phyloP scores from a whole-genome alignment of 2,329 filamentous ascomycete genomes.

The Gyromitra esculenta region DNA sequence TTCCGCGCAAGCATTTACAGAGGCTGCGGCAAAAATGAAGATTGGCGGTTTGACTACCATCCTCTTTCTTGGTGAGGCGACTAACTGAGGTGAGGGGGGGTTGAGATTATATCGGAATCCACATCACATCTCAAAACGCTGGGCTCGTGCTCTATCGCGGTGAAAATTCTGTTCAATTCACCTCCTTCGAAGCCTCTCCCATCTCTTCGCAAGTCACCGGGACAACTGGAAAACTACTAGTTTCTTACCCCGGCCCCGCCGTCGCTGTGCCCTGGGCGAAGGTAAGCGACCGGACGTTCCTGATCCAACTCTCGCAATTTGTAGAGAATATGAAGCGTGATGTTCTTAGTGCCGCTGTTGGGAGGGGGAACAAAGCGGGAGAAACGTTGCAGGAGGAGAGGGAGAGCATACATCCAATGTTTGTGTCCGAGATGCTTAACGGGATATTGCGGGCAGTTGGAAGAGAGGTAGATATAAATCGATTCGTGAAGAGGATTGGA shows the following conservation, averaged over 20 bases:
- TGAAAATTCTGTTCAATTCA: conserved; percentile 58
- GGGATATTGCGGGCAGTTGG: conserved; percentile 63
- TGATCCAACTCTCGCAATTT: conserved; percentile 46
- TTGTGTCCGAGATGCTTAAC: conserved; percentile 67
- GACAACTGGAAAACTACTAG: conserved; percentile 61
- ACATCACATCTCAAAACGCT: conserved; percentile 64
- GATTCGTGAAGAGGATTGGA: conserved; percentile 65
- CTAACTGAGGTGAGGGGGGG: background rate
- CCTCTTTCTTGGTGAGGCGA: background rate
- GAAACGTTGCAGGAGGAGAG: conserved; percentile 61
- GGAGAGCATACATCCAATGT: conserved; percentile 65
- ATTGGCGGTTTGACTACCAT: conserved; percentile 24
- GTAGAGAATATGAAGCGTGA: conserved; percentile 55
- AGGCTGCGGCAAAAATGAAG: conserved; percentile 10
- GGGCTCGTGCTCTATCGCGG: conserved; percentile 61
- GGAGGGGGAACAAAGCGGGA: conserved; percentile 61
- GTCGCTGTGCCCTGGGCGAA: conserved; percentile 58
- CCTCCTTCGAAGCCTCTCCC: conserved; percentile 65
- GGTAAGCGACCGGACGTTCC: conserved; percentile 57
- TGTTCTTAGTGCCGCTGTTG: conserved; percentile 40
- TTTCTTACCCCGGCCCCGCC: conserved; percentile 63
- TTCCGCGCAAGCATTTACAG: conserved; percentile 10
- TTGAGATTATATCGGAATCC: conserved; percentile 60
- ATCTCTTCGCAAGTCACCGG: conserved; percentile 60
- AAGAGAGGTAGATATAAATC: background rate